Conservation (phyloP, 345 rosid genomes). For the Rhizophora apiculata region DNA sequence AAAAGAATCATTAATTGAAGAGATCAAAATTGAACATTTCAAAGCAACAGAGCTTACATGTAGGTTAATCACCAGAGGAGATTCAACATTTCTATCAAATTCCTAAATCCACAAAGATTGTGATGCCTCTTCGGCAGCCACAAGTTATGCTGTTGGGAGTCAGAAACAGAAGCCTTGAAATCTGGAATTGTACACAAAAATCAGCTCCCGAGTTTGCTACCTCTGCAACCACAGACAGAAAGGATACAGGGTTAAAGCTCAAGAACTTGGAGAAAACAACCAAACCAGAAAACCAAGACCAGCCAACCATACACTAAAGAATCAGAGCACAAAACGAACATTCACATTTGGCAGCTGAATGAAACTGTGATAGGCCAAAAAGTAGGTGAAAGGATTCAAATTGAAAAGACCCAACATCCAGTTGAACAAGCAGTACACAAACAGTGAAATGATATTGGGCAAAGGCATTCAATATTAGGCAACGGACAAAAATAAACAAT, state of each 20-base stretch:
- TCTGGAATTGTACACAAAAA: background rate
- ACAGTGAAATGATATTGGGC: too few species aligned
- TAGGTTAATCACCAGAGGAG: slow-evolving; percentile 19
- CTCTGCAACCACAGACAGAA: slow-evolving; percentile 27
- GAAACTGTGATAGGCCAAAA: too few species aligned
- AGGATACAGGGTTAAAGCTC: background rate
- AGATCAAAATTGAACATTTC: slow-evolving; percentile 32
- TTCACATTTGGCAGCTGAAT: too few species aligned
- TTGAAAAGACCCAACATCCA: too few species aligned
- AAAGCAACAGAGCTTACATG: slow-evolving; percentile 29
- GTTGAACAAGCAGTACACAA: too few species aligned
- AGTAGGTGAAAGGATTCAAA: too few species aligned
- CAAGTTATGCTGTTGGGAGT: slow-evolving; percentile 19
- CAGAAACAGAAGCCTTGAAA: slow-evolving; percentile 22
- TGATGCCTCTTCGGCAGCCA: slow-evolving; percentile 12
- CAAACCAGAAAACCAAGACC: background rate
- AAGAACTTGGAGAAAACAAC: background rate
- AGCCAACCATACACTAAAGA: too few species aligned
- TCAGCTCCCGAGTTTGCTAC: slow-evolving; percentile 19
- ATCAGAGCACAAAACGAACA: too few species aligned
- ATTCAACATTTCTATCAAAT: slow-evolving; percentile 24
- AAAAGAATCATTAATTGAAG: slow-evolving; percentile 21
- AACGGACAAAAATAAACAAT: background rate
- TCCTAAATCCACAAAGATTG: slow-evolving; percentile 26
- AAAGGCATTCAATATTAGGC: background rate